These are phyloP conservation scores for Mercurialis annua DNA, from an alignment of 345 rosid species.

Conservation along the genomic window DNA sequence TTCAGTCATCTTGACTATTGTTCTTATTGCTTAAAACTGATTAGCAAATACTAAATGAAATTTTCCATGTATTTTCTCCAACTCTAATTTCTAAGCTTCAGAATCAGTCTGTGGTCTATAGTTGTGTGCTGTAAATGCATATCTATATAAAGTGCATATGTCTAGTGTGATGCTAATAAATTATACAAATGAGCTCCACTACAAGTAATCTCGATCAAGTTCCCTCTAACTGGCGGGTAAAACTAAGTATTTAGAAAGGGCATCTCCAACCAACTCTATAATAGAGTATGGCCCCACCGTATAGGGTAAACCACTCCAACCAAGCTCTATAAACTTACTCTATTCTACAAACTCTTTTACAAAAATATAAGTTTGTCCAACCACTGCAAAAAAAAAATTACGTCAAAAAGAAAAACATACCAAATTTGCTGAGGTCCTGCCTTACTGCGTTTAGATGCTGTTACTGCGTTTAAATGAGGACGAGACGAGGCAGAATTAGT, in stretches of 20 bases:
- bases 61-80: background rate
- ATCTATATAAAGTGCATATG: too few species aligned
- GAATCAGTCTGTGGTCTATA: background rate
- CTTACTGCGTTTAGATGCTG: conserved; percentile 83
- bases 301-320: too few species aligned
- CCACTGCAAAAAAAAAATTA: background rate
- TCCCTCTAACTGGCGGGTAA: background rate
- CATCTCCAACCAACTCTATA: too few species aligned
- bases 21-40: background rate
- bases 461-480: conserved; percentile 81
- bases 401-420: conserved; percentile 37
- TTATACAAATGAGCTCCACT: background rate
- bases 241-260: too few species aligned
- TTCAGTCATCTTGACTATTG: background rate
- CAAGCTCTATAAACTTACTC: too few species aligned
- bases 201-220: background rate
- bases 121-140: too few species aligned
- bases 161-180: background rate
- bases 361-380: background rate
- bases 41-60: background rate
- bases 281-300: too few species aligned
- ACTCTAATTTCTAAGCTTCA: background rate
- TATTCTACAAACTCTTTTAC: too few species aligned
- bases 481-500: conserved; percentile 69
- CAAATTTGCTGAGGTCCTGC: conserved; percentile 82